A percentile compares a stretch with the other conserved stretches of the same genome.
Evolutionary conservation across 2,329 filamentous ascomycete genomes (phyloP).

Genomic region (Cytospora paraplurivora): DNA sequence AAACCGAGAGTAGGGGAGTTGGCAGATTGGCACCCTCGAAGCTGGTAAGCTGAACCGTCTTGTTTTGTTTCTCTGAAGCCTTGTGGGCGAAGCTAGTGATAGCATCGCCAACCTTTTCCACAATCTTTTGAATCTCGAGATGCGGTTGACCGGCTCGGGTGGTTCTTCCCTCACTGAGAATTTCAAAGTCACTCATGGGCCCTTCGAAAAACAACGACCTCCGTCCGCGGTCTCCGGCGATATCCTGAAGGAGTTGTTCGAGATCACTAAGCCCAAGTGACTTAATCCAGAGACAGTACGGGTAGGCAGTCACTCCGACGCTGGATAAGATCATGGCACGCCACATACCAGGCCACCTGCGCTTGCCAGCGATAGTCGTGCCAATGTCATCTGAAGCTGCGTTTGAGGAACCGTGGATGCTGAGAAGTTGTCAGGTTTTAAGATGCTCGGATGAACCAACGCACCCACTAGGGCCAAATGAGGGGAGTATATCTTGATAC

Average conservation of each 20-base stretch:
- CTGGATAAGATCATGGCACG: conserved; percentile 68
- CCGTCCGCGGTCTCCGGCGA: conserved; percentile 37
- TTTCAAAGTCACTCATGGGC: conserved; percentile 42
- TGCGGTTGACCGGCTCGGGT: conserved; percentile 31
- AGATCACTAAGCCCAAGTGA: conserved; percentile 65
- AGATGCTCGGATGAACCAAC: background rate
- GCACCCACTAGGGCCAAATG: background rate
- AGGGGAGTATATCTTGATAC: conserved; percentile 40
- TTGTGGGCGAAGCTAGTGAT: conserved; percentile 54
- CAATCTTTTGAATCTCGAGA: conserved; percentile 42
- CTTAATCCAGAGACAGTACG: conserved; percentile 70
- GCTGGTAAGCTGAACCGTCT: conserved; percentile 56
- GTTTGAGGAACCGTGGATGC: conserved; percentile 50
- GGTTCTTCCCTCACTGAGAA: conserved; percentile 32
- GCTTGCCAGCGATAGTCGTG: conserved; percentile 39
- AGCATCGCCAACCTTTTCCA: conserved; percentile 55
- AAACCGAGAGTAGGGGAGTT: conserved; percentile 54
- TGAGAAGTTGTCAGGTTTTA: conserved; percentile 32
- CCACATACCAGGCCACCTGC: conserved; percentile 67
- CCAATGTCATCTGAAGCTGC: conserved; percentile 45
- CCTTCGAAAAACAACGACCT: conserved; percentile 44
- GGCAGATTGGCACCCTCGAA: conserved; percentile 56
- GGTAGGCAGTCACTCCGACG: conserved; percentile 62
- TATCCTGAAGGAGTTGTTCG: conserved; percentile 58
- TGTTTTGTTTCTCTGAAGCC: conserved; percentile 43